Evolutionary conservation across 2,329 filamentous ascomycete species (phyloP).

Genomic region (Ascocoryne sarcoides): DNA sequence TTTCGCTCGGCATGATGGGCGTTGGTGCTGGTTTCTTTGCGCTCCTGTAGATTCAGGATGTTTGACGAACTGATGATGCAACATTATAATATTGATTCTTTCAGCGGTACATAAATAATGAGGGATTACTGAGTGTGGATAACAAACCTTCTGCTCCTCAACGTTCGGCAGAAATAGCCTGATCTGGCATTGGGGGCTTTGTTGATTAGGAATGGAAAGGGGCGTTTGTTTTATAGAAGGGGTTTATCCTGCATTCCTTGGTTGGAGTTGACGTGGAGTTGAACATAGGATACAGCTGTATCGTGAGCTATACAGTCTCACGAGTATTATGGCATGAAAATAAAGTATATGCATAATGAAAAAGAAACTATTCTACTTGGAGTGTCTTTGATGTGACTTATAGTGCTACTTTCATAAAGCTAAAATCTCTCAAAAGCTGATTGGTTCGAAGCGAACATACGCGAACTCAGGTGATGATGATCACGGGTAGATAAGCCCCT

Average conservation of each 20-base stretch:
- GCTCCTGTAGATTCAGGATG: slow-evolving; percentile 11
- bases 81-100: too few relatives aligned
- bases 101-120: too few relatives aligned
- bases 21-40: slow-evolving; percentile 22
- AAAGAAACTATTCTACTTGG: neutral
- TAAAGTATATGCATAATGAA: neutral
- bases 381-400: neutral
- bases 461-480: too few relatives aligned
- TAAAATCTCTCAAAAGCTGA: too few relatives aligned
- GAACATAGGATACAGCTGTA: neutral
- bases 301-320: neutral
- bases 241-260: neutral
- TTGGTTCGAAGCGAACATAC: too few relatives aligned
- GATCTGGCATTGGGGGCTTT: neutral
- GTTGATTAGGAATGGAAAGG: neutral
- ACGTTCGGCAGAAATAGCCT: neutral
- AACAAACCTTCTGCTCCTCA: too few relatives aligned
- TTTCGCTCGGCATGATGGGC: slow-evolving; percentile 17
- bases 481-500: neutral
- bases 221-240: neutral
- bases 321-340: neutral
- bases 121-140: too few relatives aligned
- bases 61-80: too few relatives aligned
- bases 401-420: too few relatives aligned
- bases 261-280: neutral